Evolutionary conservation across 1,139 yeast genomes (phyloP), one percentile per base, ranked within the genome.

Genomic region (Candida sp.): DNA sequence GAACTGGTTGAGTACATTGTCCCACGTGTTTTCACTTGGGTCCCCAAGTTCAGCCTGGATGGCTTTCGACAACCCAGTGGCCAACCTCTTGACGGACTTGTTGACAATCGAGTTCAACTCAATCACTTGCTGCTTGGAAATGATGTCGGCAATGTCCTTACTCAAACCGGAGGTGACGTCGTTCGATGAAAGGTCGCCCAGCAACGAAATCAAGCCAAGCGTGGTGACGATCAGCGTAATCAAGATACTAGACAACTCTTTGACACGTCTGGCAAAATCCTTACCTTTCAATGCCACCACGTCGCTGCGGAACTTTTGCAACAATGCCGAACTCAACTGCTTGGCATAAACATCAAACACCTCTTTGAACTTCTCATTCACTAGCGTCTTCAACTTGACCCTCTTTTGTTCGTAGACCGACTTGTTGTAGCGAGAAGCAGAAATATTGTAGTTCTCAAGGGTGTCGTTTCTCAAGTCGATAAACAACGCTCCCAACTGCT

Each of bases 351-450:
- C 47, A 25, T 77, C 76, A 59, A 79, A 78, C n/a, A 84, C 67
- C 32, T 72, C 76, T 35, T 66, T 65, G 45, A 84, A 73, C 54
- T 74, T 75, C 0, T 54, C 56, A 52, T 80, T 75, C 32, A 90
- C 68, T 56, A 80, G 83, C 3, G 66, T 68, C 2, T 63, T 52
- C 52, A 93, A 75, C 9, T 72, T 75, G 1, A 58, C 58, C 49
- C 87, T 78, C 63, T 88, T 88, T 49, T 85, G 87, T 46, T 74
- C 66, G 66, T 88, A 92, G 2, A 91, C 94, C 1, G 79, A 57
- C 44, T 76, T 72, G 50, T 84, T 80, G 65, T 93, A 93, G 50
- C 91, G 83, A 1, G 93, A 79, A 1, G 98, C 98, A 54, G 78
- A 76, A 11, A 74, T 61, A 62, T 90, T 96, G 64, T 83, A 93